phyloP scores from a whole-genome alignment of 1,284 basidiomycete species.

The Austroboletus niveus region DNA sequence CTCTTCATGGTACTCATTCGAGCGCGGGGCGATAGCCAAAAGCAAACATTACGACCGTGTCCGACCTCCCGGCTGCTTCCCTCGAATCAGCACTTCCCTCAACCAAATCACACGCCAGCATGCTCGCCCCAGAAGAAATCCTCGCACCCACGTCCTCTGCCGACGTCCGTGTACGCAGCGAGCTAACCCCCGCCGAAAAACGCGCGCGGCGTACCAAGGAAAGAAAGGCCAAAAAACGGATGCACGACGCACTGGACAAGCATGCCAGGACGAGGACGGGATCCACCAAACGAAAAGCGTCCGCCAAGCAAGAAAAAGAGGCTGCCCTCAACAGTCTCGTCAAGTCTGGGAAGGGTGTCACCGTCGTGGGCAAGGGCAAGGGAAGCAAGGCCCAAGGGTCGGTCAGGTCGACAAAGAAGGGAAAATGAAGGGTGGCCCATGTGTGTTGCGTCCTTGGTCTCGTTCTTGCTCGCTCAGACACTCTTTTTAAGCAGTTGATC shows the following conservation, averaged over 20 bases:
- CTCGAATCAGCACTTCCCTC: constrained; percentile 92
- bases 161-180: constrained; percentile 64
- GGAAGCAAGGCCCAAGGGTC: constrained; percentile 33
- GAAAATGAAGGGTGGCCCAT: constrained; percentile 10
- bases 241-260: constrained; percentile 70
- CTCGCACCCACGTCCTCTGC: constrained; percentile 58
- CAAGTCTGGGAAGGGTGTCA: constrained; percentile 83
- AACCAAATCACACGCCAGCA: constrained; percentile 68
- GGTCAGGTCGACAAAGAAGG: constrained; percentile 7
- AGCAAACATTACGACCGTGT: constrained; percentile 82
- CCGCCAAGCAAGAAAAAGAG: constrained; percentile 77
- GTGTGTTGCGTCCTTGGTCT: constrained; percentile 2
- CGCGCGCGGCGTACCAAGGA: constrained; percentile 68
- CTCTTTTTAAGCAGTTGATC: neutral
- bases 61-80: constrained; percentile 82
- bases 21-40: constrained; percentile 63
- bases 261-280: constrained; percentile 45
- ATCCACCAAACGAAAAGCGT: constrained; percentile 26
- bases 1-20: neutral
- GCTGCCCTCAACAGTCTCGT: constrained; percentile 76
- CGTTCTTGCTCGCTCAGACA: neutral
- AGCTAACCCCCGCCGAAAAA: constrained; percentile 88
- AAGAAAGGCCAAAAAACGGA: constrained; percentile 73
- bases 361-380: constrained; percentile 73
- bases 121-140: constrained; percentile 95